Conservation (phyloP, 2,329 filamentous ascomycete species). For the Penicillium sp. region DNA sequence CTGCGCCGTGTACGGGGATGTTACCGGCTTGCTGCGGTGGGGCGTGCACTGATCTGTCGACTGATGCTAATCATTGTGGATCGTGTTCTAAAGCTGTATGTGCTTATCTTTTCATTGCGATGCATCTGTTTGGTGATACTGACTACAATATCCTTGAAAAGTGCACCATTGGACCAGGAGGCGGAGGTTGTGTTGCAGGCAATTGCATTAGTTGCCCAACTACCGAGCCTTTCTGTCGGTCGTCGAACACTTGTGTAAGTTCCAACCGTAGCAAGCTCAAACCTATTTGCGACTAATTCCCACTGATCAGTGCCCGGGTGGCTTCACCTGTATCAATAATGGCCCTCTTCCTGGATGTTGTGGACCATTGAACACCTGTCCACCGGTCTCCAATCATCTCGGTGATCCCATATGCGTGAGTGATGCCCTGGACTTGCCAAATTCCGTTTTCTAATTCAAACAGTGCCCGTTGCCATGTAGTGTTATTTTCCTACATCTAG, state of each 20-base stretch:
- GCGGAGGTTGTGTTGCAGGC: constrained; percentile 15
- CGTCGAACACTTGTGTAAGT: constrained; percentile 20
- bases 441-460: neutral
- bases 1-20: constrained; percentile 8
- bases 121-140: neutral
- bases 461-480: constrained; percentile 16
- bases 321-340: constrained; percentile 12
- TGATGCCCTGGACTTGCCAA: neutral
- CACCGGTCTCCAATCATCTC: constrained; percentile 10
- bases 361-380: constrained; percentile 11
- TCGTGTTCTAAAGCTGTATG: constrained; percentile 12
- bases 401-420: constrained; percentile 21
- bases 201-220: constrained; percentile 11
- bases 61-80: constrained; percentile 14
- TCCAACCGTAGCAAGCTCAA: neutral
- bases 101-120: neutral
- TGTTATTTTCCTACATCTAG: neutral
- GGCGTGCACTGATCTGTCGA: constrained; percentile 12
- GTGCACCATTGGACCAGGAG: constrained; percentile 14
- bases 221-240: constrained; percentile 11
- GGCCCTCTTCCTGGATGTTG: constrained; percentile 20
- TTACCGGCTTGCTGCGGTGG: constrained; percentile 15
- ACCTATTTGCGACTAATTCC: neutral
- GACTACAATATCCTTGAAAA: neutral
- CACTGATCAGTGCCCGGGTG: constrained; percentile 11